A percentile compares a stretch with the other conserved stretches of the same genome.
These are phyloP conservation scores for Lolium multiflorum DNA, from an alignment of 176 grass and related monocot species.

Conservation along the genomic window DNA sequence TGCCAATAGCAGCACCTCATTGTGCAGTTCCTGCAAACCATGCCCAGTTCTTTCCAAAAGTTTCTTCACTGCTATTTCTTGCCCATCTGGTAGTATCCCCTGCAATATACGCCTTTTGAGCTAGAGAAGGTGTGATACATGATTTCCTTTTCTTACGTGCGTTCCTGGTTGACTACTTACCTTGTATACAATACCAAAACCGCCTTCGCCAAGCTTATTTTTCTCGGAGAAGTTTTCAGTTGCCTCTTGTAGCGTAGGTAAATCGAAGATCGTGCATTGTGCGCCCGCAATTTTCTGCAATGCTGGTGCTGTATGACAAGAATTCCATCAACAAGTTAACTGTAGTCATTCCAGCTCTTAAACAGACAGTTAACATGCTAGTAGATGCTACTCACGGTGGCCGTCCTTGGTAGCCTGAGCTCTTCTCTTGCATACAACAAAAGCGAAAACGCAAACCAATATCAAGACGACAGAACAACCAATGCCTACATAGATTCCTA, in stretches of 20 bases:
- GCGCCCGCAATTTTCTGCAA: conserved; percentile 45
- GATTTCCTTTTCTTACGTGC: not conserved
- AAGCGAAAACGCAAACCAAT: conserved; percentile 14
- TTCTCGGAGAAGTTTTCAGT: conserved; percentile 57
- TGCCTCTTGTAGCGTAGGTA: conserved; percentile 40
- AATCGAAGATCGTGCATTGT: conserved; percentile 55
- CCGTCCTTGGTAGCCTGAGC: conserved; percentile 5
- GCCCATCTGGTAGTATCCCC: conserved; percentile 53
- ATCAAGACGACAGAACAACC: conserved; percentile 38
- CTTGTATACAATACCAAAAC: conserved; percentile 58
- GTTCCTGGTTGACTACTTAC: not conserved
- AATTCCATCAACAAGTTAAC: conserved; percentile 17
- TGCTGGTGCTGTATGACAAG: conserved; percentile 31
- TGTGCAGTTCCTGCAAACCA: conserved; percentile 47
- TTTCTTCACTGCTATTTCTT: conserved; percentile 67
- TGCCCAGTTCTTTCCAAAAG: conserved; percentile 35
- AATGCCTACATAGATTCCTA: conserved; percentile 30
- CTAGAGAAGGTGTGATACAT: not conserved
- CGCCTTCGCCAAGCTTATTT: conserved; percentile 56
- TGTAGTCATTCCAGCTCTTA: not conserved
- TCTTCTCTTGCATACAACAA: conserved; percentile 38
- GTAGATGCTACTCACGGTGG: conserved; percentile 40
- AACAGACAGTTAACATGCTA: not conserved
- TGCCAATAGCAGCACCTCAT: conserved; percentile 58
- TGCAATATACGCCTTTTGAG: conserved; percentile 13